These are phyloP conservation scores for Fusarium bulbicola DNA, from an alignment of 2,329 filamentous ascomycete species.

Conservation along the genomic window DNA sequence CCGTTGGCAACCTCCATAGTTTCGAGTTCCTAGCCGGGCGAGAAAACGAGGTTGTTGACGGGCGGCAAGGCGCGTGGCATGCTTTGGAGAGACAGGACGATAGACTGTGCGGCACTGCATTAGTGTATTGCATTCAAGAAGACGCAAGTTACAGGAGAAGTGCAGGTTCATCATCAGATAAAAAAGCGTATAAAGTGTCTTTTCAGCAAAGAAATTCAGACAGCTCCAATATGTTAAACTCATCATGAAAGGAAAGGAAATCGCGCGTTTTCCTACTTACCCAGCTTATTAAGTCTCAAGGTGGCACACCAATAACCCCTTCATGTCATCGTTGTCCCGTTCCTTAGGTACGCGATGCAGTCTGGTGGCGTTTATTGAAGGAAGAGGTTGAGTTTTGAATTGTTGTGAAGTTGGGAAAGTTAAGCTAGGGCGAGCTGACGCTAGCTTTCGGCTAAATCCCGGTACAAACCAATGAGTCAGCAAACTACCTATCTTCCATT, in stretches of 20 bases:
- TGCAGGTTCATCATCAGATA: constrained; percentile 46
- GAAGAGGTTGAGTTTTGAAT: constrained; percentile 13
- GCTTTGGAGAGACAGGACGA: constrained; percentile 16
- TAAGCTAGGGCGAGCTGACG: constrained; percentile 19
- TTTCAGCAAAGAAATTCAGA: constrained; percentile 74
- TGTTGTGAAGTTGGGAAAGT: constrained; percentile 24
- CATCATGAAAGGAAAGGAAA: constrained; percentile 52
- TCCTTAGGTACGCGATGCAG: constrained; percentile 4
- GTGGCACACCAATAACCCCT: neutral
- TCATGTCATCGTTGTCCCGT: constrained; percentile 18
- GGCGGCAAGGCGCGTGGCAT: constrained; percentile 34
- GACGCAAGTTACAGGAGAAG: neutral
- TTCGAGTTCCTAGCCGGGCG: constrained; percentile 30
- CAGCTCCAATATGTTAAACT: constrained; percentile 77
- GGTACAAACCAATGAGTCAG: constrained; percentile 14
- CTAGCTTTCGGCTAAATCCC: constrained; percentile 29
- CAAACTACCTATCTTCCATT: neutral
- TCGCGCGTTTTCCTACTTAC: constrained; percentile 38
- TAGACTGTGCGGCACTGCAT: constrained; percentile 19
- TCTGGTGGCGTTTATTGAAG: constrained; percentile 4
- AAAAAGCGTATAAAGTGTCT: constrained; percentile 66
- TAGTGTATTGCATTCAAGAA: constrained; percentile 1
- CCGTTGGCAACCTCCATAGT: constrained; percentile 57
- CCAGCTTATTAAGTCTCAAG: neutral
- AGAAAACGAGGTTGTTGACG: constrained; percentile 23